These are phyloP conservation scores for Taphrina wiesneri DNA, from an alignment of 1,139 yeast species.

Conservation along the genomic window DNA sequence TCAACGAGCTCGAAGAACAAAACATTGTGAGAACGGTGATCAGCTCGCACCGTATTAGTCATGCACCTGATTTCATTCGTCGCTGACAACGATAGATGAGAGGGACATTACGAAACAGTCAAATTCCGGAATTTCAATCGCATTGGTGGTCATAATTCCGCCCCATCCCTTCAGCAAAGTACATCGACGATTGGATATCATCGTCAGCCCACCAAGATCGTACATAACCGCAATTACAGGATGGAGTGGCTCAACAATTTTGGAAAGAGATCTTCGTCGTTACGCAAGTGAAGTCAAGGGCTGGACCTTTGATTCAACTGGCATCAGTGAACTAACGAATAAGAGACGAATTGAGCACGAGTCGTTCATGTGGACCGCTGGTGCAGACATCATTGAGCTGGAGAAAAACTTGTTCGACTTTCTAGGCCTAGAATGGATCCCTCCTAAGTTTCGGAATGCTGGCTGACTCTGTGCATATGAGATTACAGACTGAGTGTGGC, in stretches of 20 bases:
- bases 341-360: conserved; percentile 25
- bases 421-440: conserved; percentile 36
- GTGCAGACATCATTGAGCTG: conserved; percentile 34
- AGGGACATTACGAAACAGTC: conserved; percentile 5
- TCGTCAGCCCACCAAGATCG: conserved; percentile 36
- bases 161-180: background rate
- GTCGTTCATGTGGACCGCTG: conserved; percentile 29
- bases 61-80: background rate
- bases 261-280: conserved; percentile 39
- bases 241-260: conserved; percentile 41
- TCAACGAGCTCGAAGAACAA: conserved; percentile 2
- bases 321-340: conserved; percentile 34
- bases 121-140: conserved; percentile 10
- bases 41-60: conserved; percentile 4
- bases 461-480: background rate
- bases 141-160: conserved; percentile 1
- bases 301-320: conserved; percentile 35
- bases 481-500: background rate
- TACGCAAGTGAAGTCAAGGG: conserved; percentile 26
- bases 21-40: background rate
- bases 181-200: conserved; percentile 39
- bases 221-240: conserved; percentile 40
- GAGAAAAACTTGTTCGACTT: conserved; percentile 37
- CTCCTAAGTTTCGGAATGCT: conserved; percentile 38
- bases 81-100: conserved; percentile 12